A percentile compares a stretch with the other conserved stretches of the same genome.
phyloP scores from a whole-genome alignment of 2,329 filamentous ascomycete genomes.

The Aureobasidium namibiae region DNA sequence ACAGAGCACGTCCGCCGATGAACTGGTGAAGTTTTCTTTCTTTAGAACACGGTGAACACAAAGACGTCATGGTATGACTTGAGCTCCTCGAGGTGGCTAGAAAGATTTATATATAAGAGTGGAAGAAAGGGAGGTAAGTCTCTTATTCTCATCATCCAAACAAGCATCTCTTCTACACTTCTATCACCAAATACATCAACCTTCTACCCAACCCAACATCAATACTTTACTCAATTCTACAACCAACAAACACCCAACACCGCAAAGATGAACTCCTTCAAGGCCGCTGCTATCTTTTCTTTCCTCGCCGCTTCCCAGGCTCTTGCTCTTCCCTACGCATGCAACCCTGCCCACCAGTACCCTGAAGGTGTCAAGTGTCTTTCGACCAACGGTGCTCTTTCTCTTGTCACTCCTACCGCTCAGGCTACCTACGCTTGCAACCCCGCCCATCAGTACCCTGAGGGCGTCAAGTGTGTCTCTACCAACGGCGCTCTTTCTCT shows the following conservation, averaged over 20 bases:
- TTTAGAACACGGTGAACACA: background rate
- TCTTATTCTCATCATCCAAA: background rate
- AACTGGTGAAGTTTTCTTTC: constrained; percentile 5
- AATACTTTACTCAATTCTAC: background rate
- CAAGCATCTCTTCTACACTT: background rate
- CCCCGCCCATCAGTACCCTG: background rate
- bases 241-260: background rate
- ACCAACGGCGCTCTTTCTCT: background rate
- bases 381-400: background rate
- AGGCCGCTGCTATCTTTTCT: constrained; percentile 1
- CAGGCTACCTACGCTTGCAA: background rate
- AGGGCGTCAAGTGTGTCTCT: background rate
- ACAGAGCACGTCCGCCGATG: background rate
- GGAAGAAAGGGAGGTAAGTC: background rate
- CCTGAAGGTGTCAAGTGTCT: background rate
- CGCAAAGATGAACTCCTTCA: constrained; percentile 12
- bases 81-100: background rate
- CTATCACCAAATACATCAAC: background rate
- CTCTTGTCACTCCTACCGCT: background rate
- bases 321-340: background rate
- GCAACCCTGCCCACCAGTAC: background rate
- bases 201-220: background rate
- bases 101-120: constrained; percentile 2
- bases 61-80: background rate
- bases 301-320: constrained; percentile 12